Evolutionary conservation across 306 rosid genomes (phyloP).

Genomic region (Gillenia trifoliata): DNA sequence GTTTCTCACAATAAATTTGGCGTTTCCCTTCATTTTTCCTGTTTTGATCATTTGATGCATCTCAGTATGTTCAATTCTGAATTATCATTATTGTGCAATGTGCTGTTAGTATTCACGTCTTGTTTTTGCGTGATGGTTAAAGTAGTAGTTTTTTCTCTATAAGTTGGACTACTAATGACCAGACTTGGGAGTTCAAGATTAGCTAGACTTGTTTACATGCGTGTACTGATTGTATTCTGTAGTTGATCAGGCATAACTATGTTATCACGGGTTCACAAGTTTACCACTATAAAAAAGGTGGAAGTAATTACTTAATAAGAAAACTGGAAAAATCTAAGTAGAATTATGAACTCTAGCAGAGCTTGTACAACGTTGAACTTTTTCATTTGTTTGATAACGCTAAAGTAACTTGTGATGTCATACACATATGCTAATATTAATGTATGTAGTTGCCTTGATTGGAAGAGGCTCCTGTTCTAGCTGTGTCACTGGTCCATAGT

Average conservation of each 20-base stretch:
- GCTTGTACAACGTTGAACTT: background rate
- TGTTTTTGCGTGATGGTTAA: background rate
- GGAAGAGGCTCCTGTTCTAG: background rate
- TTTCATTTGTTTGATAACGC: background rate
- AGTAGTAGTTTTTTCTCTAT: background rate
- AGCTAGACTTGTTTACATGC: background rate
- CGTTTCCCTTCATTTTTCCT: background rate
- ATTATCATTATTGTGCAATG: background rate
- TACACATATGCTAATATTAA: background rate
- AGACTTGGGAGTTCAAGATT: background rate
- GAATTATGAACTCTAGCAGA: background rate
- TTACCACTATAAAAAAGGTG: background rate
- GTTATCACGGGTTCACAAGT: no score
- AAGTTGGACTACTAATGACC: background rate
- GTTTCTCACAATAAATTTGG: background rate
- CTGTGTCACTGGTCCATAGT: slow-evolving; percentile 21
- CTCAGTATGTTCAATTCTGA: background rate
- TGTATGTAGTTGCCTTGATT: background rate
- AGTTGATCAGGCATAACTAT: background rate
- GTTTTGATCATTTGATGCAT: background rate
- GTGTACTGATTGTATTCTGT: background rate
- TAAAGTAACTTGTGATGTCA: background rate
- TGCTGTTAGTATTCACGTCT: background rate
- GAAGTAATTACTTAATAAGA: background rate
- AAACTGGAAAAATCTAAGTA: background rate